Evolutionary conservation across 2,329 filamentous ascomycete genomes (phyloP).

Genomic region (Pseudogymnoascus sp.): DNA sequence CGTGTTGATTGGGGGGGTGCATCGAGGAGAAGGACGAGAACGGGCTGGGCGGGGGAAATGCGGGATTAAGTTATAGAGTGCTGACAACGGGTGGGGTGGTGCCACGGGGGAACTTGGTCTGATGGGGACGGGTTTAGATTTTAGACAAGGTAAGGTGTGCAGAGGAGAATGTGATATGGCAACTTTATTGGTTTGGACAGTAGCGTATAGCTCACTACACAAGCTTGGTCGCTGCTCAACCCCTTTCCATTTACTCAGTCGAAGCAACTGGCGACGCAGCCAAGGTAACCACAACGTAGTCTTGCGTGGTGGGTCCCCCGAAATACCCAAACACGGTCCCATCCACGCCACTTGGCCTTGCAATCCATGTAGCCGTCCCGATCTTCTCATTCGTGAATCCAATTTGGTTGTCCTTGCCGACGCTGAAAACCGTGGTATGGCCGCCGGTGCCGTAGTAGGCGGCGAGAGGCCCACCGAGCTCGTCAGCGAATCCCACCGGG

Average conservation of each 20-base stretch:
- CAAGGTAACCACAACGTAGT: conserved; percentile 2
- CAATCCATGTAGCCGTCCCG: neutral
- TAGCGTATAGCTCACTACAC: neutral
- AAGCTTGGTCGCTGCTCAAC: neutral
- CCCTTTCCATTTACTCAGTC: neutral
- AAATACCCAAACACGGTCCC: neutral
- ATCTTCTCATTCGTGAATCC: neutral
- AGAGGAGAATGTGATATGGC: neutral
- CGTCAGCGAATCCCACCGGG: neutral
- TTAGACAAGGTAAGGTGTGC: neutral
- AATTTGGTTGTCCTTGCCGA: neutral
- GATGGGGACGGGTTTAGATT: neutral
- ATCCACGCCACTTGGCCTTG: neutral
- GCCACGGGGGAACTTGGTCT: neutral
- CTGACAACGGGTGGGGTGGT: neutral
- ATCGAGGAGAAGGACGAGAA: neutral
- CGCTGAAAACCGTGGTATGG: neutral
- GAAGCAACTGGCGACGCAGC: neutral
- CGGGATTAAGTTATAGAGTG: conserved; percentile 4
- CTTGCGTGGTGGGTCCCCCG: neutral
- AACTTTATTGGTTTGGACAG: neutral
- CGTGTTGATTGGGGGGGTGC: neutral
- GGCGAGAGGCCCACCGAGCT: neutral
- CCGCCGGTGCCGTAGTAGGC: neutral
- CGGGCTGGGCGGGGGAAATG: neutral